Evolutionary conservation across 306 rosid genomes (phyloP), one percentile per base, ranked within the genome.

Genomic region (Casuarina glauca): DNA sequence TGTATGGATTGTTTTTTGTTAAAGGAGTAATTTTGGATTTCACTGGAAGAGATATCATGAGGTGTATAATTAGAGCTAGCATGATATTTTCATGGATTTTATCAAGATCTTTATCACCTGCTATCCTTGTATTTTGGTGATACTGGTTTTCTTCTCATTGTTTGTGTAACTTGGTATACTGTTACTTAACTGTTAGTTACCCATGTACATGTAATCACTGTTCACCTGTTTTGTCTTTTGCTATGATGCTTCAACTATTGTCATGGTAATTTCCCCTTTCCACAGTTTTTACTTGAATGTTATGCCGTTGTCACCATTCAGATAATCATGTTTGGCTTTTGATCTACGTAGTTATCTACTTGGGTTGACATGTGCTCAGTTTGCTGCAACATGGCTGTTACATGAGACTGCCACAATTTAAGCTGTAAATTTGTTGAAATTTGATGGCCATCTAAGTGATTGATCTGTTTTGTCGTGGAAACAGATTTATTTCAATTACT

Each of bases 161-260:
- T 66, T 42, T 66, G 3, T 66, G 39, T 66, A 5, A 13, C 38
- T 16, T 10, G 13, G 48, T 26, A 16, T 16, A 39, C 7, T 12
- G 8, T 64, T 64, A 64, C 45, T 63, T 38, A 16, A 63, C 70
- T 64, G 45, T 38, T 36, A 41, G 45, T 38, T 36, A 41, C 48
- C 20, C 70, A 66, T 39, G 5, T 17, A 17, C 35, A 36, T 66
- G 26, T 41, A 48, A 66, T 66, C 49, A 41, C 12, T 20, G 8
- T 64, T 64, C 48, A 64, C 44, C 48, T 64, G 70, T 4, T 66
- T 5, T 63, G 50, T 26, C 70, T 66, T 39, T 16, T 66, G 69
- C 32, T 17, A 41, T 16, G 70, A 17, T 41, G 26, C 49, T 66
- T 66, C 49, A 6, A 66, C 0, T 41, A 64, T 42, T 66, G 50